Percentiles rank a stretch among this genome's conserved stretches.
Conservation (phyloP, 257 asterid genomes). For the Fraxinus quadrangulata region DNA sequence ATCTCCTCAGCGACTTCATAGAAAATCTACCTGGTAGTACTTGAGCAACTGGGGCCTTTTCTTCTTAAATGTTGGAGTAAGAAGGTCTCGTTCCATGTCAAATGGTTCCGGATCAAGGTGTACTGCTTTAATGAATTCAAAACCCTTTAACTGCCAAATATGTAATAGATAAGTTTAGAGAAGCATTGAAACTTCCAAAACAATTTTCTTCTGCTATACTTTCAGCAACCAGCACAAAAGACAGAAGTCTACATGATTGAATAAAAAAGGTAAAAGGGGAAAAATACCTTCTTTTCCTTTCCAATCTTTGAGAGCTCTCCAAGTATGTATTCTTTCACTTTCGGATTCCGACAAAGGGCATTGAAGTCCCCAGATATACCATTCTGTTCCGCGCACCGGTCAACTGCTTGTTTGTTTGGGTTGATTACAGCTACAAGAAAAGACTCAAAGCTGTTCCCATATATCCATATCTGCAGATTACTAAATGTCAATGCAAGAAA, state of each 20-base stretch:
- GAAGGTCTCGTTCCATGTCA: constrained; percentile 91
- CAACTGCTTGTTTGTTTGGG: constrained; percentile 67
- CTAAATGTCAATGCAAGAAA: constrained; percentile 6
- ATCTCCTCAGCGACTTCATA: too few relatives aligned
- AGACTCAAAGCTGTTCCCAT: constrained; percentile 95
- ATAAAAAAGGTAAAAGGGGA: constrained; percentile 14
- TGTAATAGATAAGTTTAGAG: constrained; percentile 23
- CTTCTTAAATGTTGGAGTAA: constrained; percentile 92
- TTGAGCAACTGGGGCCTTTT: constrained; percentile 90
- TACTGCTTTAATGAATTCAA: constrained; percentile 73
- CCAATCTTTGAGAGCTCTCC: constrained; percentile 69
- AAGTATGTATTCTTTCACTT: constrained; percentile 62
- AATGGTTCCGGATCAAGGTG: constrained; percentile 95
- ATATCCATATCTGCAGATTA: constrained; percentile 78
- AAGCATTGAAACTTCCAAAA: background rate
- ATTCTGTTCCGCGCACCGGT: constrained; percentile 72
- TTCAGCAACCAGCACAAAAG: background rate
- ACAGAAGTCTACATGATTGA: constrained; percentile 4
- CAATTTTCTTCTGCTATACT: background rate
- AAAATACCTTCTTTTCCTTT: constrained; percentile 72
- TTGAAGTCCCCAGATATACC: constrained; percentile 65
- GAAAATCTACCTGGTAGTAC: constrained; percentile 68
- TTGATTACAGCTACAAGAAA: constrained; percentile 76
- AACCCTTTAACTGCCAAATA: constrained; percentile 81
- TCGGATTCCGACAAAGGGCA: constrained; percentile 60